These are phyloP conservation scores for Achaetomium macrosporum DNA, from an alignment of 2,329 filamentous ascomycete genomes.

Conservation along the genomic window DNA sequence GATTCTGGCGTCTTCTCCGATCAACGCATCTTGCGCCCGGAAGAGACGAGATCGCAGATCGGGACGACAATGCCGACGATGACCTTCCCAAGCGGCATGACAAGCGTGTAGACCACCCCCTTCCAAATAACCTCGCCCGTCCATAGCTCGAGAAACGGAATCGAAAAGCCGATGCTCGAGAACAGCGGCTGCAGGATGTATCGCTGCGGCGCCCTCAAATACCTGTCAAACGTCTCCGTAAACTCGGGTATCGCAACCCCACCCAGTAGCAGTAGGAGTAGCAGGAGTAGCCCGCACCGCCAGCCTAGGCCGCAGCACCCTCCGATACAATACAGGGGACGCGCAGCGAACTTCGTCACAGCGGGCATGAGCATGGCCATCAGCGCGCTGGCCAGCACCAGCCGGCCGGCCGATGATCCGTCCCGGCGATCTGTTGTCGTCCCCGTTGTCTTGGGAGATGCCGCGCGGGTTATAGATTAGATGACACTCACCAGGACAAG, in stretches of 20 bases:
- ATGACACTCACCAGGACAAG: constrained; percentile 74
- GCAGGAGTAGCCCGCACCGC: not conserved
- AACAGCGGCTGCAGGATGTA: constrained; percentile 64
- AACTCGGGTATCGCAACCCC: not conserved
- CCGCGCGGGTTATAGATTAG: constrained; percentile 60
- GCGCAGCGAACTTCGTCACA: constrained; percentile 8
- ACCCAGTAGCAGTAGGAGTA: constrained; percentile 8
- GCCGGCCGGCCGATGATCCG: constrained; percentile 23
- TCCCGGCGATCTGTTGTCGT: constrained; percentile 24
- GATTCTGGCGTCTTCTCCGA: not conserved
- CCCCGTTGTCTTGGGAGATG: constrained; percentile 10
- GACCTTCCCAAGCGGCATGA: constrained; percentile 63
- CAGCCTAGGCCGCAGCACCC: not conserved
- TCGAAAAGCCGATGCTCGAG: constrained; percentile 70
- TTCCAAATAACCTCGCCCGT: constrained; percentile 59
- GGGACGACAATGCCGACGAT: constrained; percentile 50
- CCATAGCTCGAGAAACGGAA: constrained; percentile 69
- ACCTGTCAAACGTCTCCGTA: constrained; percentile 33
- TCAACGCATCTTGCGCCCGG: not conserved
- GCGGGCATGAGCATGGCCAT: constrained; percentile 21
- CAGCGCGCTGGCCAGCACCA: constrained; percentile 19
- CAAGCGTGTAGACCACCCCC: constrained; percentile 62
- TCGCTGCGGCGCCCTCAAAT: constrained; percentile 34
- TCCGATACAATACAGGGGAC: constrained; percentile 16
- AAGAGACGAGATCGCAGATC: constrained; percentile 20